These are phyloP conservation scores for Mycena chlorophos DNA, from an alignment of 768 basidiomycete species.

Conservation along the genomic window DNA sequence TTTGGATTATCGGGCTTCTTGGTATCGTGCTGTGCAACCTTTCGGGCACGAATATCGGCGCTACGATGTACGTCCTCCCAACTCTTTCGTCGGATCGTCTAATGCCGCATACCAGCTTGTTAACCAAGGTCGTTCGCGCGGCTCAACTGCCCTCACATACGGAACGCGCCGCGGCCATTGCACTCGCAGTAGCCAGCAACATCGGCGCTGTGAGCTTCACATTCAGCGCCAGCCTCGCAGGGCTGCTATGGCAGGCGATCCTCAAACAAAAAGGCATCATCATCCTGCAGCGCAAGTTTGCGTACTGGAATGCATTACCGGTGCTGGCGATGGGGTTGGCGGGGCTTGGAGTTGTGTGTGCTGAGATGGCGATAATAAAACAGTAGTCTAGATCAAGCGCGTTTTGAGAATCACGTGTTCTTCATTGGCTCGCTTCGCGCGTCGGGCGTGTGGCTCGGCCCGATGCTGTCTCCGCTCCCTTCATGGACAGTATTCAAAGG, in stretches of 20 bases:
- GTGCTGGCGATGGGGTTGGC: conserved; percentile 64
- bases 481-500: too few species aligned
- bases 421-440: too few species aligned
- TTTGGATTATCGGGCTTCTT: conserved; percentile 61
- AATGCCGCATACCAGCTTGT: conserved; percentile 38
- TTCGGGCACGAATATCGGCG: conserved; percentile 80
- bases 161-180: conserved; percentile 60
- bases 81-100: not conserved
- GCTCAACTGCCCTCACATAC: conserved; percentile 39
- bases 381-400: too few species aligned
- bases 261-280: conserved; percentile 69
- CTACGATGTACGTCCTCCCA: conserved; percentile 55
- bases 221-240: conserved; percentile 86
- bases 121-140: conserved; percentile 73
- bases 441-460: too few species aligned
- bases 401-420: too few species aligned
- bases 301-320: conserved; percentile 69
- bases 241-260: conserved; percentile 80
- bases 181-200: conserved; percentile 85
- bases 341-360: conserved; percentile 69
- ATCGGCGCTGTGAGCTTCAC: conserved; percentile 90
- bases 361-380: conserved; percentile 68
- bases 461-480: too few species aligned
- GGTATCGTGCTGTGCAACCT: conserved; percentile 69
- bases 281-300: conserved; percentile 65